Evolutionary conservation across 2,329 filamentous ascomycete species (phyloP).

Genomic region (Aureobasidium sp.): DNA sequence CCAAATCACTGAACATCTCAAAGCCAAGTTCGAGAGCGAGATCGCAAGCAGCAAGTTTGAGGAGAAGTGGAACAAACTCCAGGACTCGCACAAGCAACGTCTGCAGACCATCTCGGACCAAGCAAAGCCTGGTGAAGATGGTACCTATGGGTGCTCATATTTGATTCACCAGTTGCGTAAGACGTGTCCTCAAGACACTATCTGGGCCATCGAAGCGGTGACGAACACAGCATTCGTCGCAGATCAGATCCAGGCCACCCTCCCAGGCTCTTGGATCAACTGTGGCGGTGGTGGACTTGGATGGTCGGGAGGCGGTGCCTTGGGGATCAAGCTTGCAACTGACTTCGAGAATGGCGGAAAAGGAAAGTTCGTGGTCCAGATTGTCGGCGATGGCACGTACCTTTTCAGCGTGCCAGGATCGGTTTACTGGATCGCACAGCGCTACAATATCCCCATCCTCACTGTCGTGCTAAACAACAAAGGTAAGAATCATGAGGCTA

Average conservation of each 20-base stretch:
- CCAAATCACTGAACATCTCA: conserved; percentile 59
- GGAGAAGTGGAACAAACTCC: conserved; percentile 46
- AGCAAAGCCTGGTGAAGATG: conserved; percentile 52
- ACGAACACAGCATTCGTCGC: conserved; percentile 59
- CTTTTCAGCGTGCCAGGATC: conserved; percentile 56
- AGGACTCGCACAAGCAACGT: conserved; percentile 49
- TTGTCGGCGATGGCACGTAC: conserved; percentile 61
- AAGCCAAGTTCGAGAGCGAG: conserved; percentile 34
- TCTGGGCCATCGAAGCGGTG: conserved; percentile 71
- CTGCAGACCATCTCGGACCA: conserved; percentile 51
- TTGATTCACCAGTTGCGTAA: conserved; percentile 48
- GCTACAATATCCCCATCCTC: conserved; percentile 57
- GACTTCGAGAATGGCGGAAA: conserved; percentile 42
- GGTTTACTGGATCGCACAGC: conserved; percentile 60
- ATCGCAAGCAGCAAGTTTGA: conserved; percentile 33
- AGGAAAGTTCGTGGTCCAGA: conserved; percentile 52
- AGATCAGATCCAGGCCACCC: conserved; percentile 60
- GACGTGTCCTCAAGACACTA: conserved; percentile 53
- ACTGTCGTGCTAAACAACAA: conserved; percentile 63
- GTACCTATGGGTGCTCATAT: conserved; percentile 53
- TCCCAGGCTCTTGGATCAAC: conserved; percentile 69
- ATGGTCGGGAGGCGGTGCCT: conserved; percentile 66
- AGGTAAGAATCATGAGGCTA: conserved; percentile 24
- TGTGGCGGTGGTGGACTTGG: conserved; percentile 73
- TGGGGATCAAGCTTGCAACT: conserved; percentile 67